Conservation (phyloP, 164 flowering plant genomes). For the Paratinospora sagittata region DNA sequence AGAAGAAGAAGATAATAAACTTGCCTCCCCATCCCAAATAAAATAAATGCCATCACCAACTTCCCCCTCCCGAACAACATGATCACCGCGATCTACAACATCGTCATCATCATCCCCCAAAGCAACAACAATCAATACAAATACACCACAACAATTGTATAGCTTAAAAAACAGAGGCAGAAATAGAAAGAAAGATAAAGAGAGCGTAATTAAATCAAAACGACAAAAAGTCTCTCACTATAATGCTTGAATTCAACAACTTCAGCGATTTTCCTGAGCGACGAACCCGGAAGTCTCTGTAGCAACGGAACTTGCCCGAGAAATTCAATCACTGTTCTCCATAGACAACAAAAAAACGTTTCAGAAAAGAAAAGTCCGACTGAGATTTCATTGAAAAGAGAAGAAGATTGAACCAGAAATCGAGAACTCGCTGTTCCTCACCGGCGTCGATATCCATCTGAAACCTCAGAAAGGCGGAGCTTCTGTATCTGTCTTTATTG, state of each 20-base stretch:
- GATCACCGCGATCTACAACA: conserved; percentile 48
- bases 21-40: conserved; percentile 88
- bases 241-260: conserved; percentile 47
- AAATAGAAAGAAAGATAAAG: not conserved
- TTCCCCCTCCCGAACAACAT: conserved; percentile 66
- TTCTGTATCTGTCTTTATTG: not conserved
- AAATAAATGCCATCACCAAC: conserved; percentile 69
- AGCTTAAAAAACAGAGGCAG: not conserved
- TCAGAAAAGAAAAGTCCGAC: not conserved
- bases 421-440: not conserved
- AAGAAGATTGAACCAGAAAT: no score
- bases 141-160: not conserved
- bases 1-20: not conserved
- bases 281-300: conserved; percentile 68
- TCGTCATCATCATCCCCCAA: not conserved
- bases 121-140: no score
- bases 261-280: conserved; percentile 58
- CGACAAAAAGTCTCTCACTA: conserved; percentile 33
- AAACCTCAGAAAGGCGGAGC: not conserved
- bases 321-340: conserved; percentile 63
- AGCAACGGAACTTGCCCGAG: conserved; percentile 72
- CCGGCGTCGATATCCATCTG: not conserved
- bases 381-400: no score
- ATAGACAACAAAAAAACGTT: not conserved
- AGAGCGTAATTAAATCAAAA: not conserved